These are phyloP conservation scores for Funneliformis caledonium DNA, from an alignment of 371 early-diverging fungal genomes.

Conservation along the genomic window DNA sequence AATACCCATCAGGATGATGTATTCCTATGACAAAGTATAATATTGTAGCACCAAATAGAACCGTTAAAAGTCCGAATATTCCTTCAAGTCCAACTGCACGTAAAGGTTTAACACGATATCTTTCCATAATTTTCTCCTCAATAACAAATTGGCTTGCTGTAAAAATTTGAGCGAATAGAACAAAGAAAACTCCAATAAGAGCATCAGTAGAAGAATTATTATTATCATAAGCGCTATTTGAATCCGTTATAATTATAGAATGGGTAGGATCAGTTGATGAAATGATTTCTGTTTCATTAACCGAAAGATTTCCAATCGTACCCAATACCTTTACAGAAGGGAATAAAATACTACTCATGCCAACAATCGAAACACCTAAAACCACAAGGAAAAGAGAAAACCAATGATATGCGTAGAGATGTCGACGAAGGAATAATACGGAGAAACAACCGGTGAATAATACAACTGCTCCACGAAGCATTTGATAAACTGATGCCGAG, in stretches of 20 bases:
- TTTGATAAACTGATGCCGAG: conserved; percentile 94
- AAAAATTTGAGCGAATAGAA: conserved; percentile 90
- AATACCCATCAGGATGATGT: conserved; percentile 68
- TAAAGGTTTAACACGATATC: conserved; percentile 80
- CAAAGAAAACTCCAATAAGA: conserved; percentile 77
- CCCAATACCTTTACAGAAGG: conserved; percentile 41
- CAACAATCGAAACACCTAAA: conserved; percentile 85
- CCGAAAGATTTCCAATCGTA: conserved; percentile 38
- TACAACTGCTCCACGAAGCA: conserved; percentile 95
- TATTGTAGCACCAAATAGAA: conserved; percentile 73
- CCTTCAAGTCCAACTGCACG: conserved; percentile 95
- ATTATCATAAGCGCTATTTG: background rate
- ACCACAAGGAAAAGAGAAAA: conserved; percentile 80
- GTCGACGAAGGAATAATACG: conserved; percentile 79
- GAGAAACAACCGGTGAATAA: conserved; percentile 91
- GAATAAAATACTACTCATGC: conserved; percentile 69
- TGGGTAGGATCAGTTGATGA: background rate
- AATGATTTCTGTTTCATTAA: conserved; percentile 36
- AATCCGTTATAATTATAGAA: background rate
- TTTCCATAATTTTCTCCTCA: conserved; percentile 89
- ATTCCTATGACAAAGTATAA: conserved; percentile 74
- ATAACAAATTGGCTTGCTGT: conserved; percentile 93
- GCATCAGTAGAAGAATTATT: conserved; percentile 44
- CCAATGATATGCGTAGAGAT: conserved; percentile 80
- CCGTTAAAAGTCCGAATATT: conserved; percentile 81